Evolutionary conservation across 768 basidiomycete genomes (phyloP), one percentile per base, ranked within the genome.

Genomic region (Calocera cornea): DNA sequence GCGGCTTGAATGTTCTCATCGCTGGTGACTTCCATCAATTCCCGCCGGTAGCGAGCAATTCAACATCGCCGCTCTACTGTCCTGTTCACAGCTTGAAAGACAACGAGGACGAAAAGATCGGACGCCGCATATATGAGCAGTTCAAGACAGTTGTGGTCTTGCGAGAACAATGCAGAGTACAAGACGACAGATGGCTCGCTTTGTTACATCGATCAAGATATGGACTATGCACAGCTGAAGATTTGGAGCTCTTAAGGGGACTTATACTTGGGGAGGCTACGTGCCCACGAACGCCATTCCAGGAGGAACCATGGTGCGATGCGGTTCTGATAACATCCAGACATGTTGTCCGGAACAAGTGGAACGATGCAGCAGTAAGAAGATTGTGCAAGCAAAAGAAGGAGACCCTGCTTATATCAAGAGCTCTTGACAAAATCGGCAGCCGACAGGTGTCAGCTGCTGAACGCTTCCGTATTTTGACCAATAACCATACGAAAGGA

Each of bases 11-110:
- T 66, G 72, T 82, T 2, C 77, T 81, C 1, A 24, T 82, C 2
- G 71, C 72, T 24, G 81, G 81, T 0, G 79, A 82, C 64, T 75
- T 81, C 16, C 80, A 82, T 66, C 81, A 81, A 70, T 81, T 82
- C 68, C 81, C 80, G 1, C 80, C 79, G 0, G 80, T 82, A 0
- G 72, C 65, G 2, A 69, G 7, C 67, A 72, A 2, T 19, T 10
- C 8, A 50, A 50, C 10, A 7, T 14, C 49, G 14, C 8, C 49
- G 8, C 22, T 50, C 11, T 60, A 29, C 27, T 16, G 11, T 11
- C 54, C 54, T 2, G 31, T 33, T 16, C 24, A 60, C 31, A 33
- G 0, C 69, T 33, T 31, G 31, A n/a, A 19, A 3, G 44, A 41
- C 41, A 24, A 31, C 11, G 17, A 47, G 34, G 68, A 70, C 11